Conservation (phyloP, 441 rosid genomes). For the Capsella rubella region DNA sequence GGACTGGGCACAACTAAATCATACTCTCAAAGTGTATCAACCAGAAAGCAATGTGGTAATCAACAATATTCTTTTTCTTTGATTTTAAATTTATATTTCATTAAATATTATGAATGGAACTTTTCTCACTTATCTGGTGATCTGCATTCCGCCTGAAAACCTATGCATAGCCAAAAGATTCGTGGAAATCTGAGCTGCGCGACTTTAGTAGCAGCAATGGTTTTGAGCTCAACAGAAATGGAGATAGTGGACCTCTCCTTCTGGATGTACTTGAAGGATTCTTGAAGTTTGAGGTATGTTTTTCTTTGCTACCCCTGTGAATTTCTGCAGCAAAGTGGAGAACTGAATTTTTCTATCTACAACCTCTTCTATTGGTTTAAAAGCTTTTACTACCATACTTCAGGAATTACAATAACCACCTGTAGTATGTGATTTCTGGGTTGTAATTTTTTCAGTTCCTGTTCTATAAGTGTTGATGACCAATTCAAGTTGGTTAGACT, state of each 20-base stretch:
- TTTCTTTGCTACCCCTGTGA: constrained; percentile 2
- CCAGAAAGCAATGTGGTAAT: constrained; percentile 99
- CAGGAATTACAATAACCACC: neutral
- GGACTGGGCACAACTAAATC: constrained; percentile 97
- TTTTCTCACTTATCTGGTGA: constrained; percentile 30
- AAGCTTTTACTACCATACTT: neutral
- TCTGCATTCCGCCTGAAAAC: constrained; percentile 25
- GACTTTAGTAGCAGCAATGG: constrained; percentile 88
- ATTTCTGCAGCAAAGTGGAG: neutral
- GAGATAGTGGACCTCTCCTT: constrained; percentile 85
- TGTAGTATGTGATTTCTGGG: neutral
- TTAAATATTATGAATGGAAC: neutral
- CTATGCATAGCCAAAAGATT: constrained; percentile 73
- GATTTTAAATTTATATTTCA: constrained; percentile 2
- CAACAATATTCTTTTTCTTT: constrained; percentile 43
- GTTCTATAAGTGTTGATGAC: neutral
- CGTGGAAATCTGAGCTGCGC: constrained; percentile 85
- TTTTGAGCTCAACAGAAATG: constrained; percentile 81
- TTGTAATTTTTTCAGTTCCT: neutral
- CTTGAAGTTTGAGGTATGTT: constrained; percentile 58
- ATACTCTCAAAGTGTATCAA: constrained; percentile 82
- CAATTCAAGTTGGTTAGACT: constrained; percentile 1
- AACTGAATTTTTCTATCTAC: neutral
- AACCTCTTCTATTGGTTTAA: neutral
- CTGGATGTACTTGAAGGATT: constrained; percentile 95